Percentiles rank a stretch among this genome's conserved stretches.
Conservation (phyloP, 2,329 filamentous ascomycete genomes). For the Alternaria atra region DNA sequence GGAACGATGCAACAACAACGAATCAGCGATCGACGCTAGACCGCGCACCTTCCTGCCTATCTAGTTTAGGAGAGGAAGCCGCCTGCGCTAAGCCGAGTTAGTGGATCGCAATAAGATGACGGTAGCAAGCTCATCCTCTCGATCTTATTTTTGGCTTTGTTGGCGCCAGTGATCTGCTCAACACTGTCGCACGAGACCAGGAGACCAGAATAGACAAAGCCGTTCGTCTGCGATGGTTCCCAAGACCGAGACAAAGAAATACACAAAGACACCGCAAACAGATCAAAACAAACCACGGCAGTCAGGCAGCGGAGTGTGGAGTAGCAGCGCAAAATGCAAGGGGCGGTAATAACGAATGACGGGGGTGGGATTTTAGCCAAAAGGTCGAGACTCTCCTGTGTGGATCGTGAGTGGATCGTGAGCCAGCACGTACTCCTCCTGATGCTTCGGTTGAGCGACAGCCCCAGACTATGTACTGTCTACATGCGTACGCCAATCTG, state of each 20-base stretch:
- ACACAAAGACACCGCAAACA: neutral
- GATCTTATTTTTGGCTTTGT: conserved; percentile 18
- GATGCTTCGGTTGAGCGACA: conserved; percentile 7
- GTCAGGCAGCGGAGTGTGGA: conserved; percentile 10
- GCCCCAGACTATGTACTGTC: conserved; percentile 16
- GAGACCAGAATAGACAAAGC: conserved; percentile 1
- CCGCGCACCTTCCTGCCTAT: conserved; percentile 8
- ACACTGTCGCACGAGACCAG: conserved; percentile 4
- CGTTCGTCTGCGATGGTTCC: neutral
- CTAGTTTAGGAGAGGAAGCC: conserved; percentile 10
- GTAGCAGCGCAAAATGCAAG: conserved; percentile 10
- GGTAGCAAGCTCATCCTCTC: conserved; percentile 18
- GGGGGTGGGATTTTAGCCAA: conserved; percentile 17
- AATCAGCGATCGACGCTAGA: conserved; percentile 13
- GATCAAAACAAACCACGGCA: conserved; percentile 2
- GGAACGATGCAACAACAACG: conserved; percentile 16
- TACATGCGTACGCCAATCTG: neutral
- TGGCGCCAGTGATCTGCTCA: conserved; percentile 7
- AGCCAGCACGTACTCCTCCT: conserved; percentile 15
- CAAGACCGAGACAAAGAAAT: conserved; percentile 4
- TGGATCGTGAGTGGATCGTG: conserved; percentile 11
- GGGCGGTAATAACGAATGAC: conserved; percentile 18
- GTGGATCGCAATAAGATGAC: conserved; percentile 22
- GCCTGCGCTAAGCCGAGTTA: conserved; percentile 24
- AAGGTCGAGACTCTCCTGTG: conserved; percentile 16